phyloP scores from a whole-genome alignment of 202 grass and related monocot species.

The Zoysia matrella region DNA sequence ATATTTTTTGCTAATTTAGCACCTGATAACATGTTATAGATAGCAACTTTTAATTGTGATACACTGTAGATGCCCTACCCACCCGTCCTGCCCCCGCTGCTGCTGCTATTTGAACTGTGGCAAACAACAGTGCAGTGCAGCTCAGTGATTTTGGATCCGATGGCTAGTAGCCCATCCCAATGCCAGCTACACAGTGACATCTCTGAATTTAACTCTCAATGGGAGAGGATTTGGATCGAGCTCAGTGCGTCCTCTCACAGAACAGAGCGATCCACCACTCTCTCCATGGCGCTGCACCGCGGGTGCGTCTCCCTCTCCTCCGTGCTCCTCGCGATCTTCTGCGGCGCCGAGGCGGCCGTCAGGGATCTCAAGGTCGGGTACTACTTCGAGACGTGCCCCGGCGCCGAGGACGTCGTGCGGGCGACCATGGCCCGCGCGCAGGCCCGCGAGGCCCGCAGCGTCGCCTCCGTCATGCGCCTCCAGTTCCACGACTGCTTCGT shows the following conservation, averaged over 20 bases:
- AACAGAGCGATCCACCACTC: neutral
- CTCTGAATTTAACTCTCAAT: too few relatives aligned
- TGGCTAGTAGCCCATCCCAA: too few relatives aligned
- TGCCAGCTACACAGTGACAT: too few relatives aligned
- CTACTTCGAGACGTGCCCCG: conserved; percentile 82
- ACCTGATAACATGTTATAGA: too few relatives aligned
- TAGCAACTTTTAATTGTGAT: too few relatives aligned
- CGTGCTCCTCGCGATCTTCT: conserved; percentile 18
- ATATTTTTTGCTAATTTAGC: too few relatives aligned
- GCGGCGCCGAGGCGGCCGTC: conserved; percentile 26
- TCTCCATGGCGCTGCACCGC: conserved; percentile 42
- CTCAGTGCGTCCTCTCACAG: neutral
- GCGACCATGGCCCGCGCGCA: conserved; percentile 54
- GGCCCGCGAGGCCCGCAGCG: conserved; percentile 67
- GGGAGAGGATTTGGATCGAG: too few relatives aligned
- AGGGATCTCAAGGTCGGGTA: conserved; percentile 64
- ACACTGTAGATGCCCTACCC: too few relatives aligned
- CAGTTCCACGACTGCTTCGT: conserved; percentile 91
- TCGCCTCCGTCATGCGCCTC: conserved; percentile 90
- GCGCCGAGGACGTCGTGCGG: conserved; percentile 71
- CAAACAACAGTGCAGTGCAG: too few relatives aligned
- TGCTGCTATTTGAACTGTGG: neutral
- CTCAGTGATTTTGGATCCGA: too few relatives aligned
- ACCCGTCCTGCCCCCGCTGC: neutral
- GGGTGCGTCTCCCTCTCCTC: conserved; percentile 32